These are phyloP conservation scores for Ligustrum vulgare DNA, from an alignment of 257 asterid genomes.

Conservation along the genomic window DNA sequence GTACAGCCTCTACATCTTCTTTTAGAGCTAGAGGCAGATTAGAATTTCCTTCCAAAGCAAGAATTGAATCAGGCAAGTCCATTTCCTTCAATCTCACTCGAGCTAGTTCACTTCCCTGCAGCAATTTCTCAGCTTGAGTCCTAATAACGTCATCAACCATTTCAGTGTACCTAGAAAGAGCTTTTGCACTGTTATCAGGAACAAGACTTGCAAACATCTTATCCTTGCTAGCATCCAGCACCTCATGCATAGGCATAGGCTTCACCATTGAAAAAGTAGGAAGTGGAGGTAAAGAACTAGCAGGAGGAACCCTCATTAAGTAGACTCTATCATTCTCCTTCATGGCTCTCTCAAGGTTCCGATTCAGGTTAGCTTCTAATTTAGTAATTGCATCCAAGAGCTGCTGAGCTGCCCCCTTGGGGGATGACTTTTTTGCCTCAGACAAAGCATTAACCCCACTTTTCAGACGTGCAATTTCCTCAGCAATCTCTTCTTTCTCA, in stretches of 20 bases:
- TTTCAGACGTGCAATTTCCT: constrained; percentile 94
- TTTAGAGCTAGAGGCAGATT: constrained; percentile 61
- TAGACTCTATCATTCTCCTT: constrained; percentile 98
- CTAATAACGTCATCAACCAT: constrained; percentile 92
- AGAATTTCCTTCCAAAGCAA: constrained; percentile 82
- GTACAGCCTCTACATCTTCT: constrained; percentile 93
- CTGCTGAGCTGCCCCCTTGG: constrained; percentile 87
- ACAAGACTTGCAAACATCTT: constrained; percentile 94
- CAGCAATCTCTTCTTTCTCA: constrained; percentile 93
- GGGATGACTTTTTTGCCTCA: constrained; percentile 76
- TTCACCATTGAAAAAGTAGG: constrained; percentile 92
- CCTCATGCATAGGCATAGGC: constrained; percentile 86
- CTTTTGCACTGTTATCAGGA: constrained; percentile 92
- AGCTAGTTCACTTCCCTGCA: constrained; percentile 97
- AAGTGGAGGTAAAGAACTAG: constrained; percentile 78
- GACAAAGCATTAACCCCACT: constrained; percentile 70
- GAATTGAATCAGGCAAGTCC: constrained; percentile 96
- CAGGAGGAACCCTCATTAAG: constrained; percentile 89
- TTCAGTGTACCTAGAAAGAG: constrained; percentile 93
- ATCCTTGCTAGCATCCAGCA: constrained; percentile 82
- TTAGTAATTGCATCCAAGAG: constrained; percentile 77
- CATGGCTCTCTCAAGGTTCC: constrained; percentile 80
- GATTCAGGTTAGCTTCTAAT: constrained; percentile 64
- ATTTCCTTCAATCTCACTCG: constrained; percentile 93
- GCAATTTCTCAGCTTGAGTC: constrained; percentile 95